Evolutionary conservation across 139 green algal genomes (phyloP).

Genomic region (Chlamydomonas incerta): DNA sequence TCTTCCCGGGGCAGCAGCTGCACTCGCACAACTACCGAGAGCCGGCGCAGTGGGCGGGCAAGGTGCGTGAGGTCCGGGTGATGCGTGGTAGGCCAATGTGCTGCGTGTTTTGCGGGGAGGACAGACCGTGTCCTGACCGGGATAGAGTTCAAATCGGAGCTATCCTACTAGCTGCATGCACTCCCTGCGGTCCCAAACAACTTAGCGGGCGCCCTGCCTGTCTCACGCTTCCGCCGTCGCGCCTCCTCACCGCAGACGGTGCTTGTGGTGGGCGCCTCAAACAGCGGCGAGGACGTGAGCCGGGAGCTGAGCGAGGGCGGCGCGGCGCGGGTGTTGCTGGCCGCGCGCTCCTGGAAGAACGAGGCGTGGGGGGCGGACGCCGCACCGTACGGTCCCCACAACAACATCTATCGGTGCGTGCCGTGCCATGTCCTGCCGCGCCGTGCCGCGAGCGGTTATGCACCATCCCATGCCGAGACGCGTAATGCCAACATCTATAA

Average conservation of each 20-base stretch:
- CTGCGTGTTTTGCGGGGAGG: no score
- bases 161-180: no score
- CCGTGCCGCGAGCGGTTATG: no score
- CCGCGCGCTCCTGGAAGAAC: slow-evolving; percentile 66
- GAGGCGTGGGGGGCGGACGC: slow-evolving; percentile 20
- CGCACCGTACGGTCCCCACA: slow-evolving; percentile 13
- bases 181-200: no score
- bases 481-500: no score
- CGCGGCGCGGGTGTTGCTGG: slow-evolving; percentile 70
- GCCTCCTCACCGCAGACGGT: no score
- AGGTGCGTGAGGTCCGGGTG: slow-evolving; percentile 51
- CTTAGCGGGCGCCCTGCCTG: no score
- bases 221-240: no score
- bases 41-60: slow-evolving; percentile 63
- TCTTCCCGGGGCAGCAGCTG: slow-evolving; percentile 70
- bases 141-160: no score
- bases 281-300: slow-evolving; percentile 77
- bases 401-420: slow-evolving; percentile 52
- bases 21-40: slow-evolving; percentile 82
- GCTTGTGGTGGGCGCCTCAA: slow-evolving; percentile 73
- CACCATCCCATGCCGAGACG: background rate
- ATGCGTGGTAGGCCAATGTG: no score
- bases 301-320: slow-evolving; percentile 63
- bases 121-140: no score
- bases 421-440: background rate